These are phyloP conservation scores for Debaryomyces maramus DNA, from an alignment of 805 yeast species.

Conservation along the genomic window DNA sequence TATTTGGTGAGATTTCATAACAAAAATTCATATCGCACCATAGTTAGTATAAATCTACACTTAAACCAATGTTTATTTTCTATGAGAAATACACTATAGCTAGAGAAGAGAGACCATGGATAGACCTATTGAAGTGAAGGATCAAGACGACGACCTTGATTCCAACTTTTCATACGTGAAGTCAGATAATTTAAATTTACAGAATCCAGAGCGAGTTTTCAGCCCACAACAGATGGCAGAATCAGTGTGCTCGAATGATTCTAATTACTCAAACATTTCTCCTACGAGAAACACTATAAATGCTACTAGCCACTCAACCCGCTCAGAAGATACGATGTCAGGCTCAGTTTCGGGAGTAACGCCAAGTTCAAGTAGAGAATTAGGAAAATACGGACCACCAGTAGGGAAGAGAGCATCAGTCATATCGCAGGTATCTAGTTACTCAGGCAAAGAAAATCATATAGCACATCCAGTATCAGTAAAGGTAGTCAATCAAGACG, in stretches of 20 bases:
- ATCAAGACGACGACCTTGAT: conserved; percentile 5
- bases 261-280: background rate
- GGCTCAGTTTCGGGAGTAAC: background rate
- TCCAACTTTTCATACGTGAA: conserved; percentile 11
- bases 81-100: background rate
- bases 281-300: background rate
- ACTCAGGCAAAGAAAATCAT: conserved; percentile 19
- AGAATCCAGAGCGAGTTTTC: background rate
- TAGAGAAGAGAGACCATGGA: conserved; percentile 4
- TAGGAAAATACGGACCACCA: background rate
- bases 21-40: background rate
- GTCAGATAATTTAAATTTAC: conserved; percentile 7
- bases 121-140: background rate
- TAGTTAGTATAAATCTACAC: conserved; percentile 1
- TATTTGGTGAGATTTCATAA: conserved; percentile 7
- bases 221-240: background rate
- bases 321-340: background rate
- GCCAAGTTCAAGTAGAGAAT: background rate
- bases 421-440: conserved; percentile 21
- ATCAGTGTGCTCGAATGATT: background rate
- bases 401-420: conserved; percentile 16
- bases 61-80: background rate
- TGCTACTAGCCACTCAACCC: background rate
- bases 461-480: conserved; percentile 25
- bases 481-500: conserved; percentile 17